Percentiles rank a stretch among this genome's conserved stretches.
Conservation (phyloP, 441 rosid genomes). For the Hura crepitans region DNA sequence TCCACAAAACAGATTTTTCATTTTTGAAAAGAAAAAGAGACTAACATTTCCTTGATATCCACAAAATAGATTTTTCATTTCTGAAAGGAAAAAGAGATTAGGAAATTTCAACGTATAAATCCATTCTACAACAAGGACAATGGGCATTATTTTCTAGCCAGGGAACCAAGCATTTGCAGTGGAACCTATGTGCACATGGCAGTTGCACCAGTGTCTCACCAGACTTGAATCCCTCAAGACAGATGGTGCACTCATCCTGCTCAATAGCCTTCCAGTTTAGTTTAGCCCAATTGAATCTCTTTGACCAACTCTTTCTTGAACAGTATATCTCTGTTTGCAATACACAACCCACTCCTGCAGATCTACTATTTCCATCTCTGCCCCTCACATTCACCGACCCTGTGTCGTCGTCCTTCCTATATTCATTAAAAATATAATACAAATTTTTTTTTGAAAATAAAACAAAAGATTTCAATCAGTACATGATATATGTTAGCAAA, state of each 20-base stretch:
- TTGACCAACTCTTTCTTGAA: conserved; percentile 32
- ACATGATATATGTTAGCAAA: background rate
- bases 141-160: conserved; percentile 59
- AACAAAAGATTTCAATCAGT: background rate
- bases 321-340: conserved; percentile 43
- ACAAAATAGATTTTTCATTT: background rate
- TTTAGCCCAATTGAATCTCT: conserved; percentile 45
- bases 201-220: conserved; percentile 56
- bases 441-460: too few species aligned
- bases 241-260: conserved; percentile 64
- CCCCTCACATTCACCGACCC: conserved; percentile 22
- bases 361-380: conserved; percentile 16
- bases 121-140: conserved; percentile 76
- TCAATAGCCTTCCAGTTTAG: conserved; percentile 51
- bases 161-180: conserved; percentile 55
- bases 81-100: background rate
- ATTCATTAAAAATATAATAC: conserved; percentile 1
- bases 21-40: too few species aligned
- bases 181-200: conserved; percentile 74
- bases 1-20: too few species aligned
- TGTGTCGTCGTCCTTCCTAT: conserved; percentile 34
- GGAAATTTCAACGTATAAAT: conserved; percentile 26
- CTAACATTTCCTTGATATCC: background rate
- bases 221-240: conserved; percentile 52
- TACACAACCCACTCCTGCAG: conserved; percentile 22